Evolutionary conservation across 495 filamentous ascomycete species (phyloP).

Genomic region (Daldinia grandis): DNA sequence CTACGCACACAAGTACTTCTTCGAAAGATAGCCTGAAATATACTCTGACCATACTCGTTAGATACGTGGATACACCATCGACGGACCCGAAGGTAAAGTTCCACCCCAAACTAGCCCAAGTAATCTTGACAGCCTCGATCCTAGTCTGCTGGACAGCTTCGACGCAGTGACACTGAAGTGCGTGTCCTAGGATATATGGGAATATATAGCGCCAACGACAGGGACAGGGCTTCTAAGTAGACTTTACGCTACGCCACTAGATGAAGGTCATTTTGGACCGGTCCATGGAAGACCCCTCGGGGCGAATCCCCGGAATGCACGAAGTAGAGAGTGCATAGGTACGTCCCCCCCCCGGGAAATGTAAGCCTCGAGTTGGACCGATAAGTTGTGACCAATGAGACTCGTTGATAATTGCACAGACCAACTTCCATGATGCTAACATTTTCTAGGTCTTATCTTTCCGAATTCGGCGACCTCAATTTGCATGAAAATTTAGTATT

Average conservation of each 20-base stretch:
- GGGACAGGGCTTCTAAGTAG: conserved; percentile 25
- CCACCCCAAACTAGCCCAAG: conserved; percentile 13
- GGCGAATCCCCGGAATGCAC: neutral
- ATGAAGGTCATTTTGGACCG: neutral
- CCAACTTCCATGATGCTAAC: too few relatives aligned
- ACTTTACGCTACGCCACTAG: conserved; percentile 35
- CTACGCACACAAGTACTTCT: neutral
- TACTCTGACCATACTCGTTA: neutral
- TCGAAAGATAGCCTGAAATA: neutral
- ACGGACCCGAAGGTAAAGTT: conserved; percentile 29
- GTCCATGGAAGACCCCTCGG: neutral
- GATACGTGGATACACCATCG: conserved; percentile 1
- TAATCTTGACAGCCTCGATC: conserved; percentile 1
- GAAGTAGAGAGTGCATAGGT: neutral
- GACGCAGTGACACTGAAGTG: neutral
- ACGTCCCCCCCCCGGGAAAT: too few relatives aligned
- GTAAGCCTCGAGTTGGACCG: too few relatives aligned
- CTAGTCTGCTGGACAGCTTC: neutral
- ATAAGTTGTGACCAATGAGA: too few relatives aligned
- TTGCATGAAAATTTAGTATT: too few relatives aligned
- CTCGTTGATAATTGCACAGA: too few relatives aligned
- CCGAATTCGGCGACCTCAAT: too few relatives aligned
- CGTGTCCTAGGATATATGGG: neutral
- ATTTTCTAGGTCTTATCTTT: too few relatives aligned
- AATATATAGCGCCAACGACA: conserved; percentile 1